Evolutionary conservation across 108 stramenopile genomes (phyloP).

Genomic region (Epipyxis sp.): DNA sequence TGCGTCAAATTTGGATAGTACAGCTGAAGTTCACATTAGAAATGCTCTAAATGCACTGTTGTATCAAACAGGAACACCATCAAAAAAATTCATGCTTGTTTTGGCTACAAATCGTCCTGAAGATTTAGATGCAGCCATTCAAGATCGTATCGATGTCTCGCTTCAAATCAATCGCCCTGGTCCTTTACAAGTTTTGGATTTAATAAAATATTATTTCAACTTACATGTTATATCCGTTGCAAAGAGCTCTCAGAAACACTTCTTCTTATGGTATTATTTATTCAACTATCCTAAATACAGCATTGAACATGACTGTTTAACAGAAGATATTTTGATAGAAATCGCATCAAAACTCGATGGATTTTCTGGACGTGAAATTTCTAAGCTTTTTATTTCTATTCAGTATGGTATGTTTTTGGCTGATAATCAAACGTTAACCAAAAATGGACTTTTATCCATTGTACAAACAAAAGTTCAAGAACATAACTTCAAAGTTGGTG

Average conservation of each 20-base stretch:
- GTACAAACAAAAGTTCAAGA: constrained; percentile 5
- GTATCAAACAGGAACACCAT: constrained; percentile 71
- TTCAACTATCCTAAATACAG: too few species aligned
- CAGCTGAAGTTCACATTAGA: constrained; percentile 53
- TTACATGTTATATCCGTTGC: constrained; percentile 50
- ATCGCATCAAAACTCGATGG: constrained; percentile 51
- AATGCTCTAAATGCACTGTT: constrained; percentile 74
- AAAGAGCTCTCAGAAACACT: constrained; percentile 32
- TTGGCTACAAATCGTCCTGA: constrained; percentile 69
- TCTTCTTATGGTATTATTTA: too few species aligned
- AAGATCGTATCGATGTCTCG: constrained; percentile 73
- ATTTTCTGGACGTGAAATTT: constrained; percentile 66
- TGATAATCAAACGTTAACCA: neutral
- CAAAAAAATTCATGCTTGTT: constrained; percentile 73
- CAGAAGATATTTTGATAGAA: constrained; percentile 38
- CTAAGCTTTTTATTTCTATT: constrained; percentile 62
- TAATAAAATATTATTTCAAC: constrained; percentile 63
- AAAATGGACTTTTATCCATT: neutral
- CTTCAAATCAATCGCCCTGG: constrained; percentile 65
- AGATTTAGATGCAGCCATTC: constrained; percentile 72
- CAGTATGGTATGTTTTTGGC: constrained; percentile 40
- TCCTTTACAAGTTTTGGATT: constrained; percentile 47
- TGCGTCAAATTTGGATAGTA: constrained; percentile 46
- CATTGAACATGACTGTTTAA: constrained; percentile 54
- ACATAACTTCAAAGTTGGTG: constrained; percentile 3